Percentiles rank a stretch among this genome's conserved stretches.
phyloP scores from a whole-genome alignment of 495 filamentous ascomycete species.

The Aspergillus egyptiacus region DNA sequence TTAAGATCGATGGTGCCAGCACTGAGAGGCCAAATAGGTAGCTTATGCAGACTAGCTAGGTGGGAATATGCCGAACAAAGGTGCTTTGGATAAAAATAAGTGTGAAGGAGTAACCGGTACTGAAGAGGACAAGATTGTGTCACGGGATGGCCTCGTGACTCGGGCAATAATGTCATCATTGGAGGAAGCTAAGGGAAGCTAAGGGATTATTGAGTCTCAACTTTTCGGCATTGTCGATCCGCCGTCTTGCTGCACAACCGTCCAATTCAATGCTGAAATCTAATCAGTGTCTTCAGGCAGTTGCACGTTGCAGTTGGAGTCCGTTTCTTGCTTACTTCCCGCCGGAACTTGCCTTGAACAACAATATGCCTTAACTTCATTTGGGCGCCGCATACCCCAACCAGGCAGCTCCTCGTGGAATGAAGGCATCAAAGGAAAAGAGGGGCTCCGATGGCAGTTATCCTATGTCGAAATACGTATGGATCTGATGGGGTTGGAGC shows the following conservation, averaged over 20 bases:
- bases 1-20: neutral
- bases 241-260: slow-evolving; percentile 18
- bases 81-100: neutral
- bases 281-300: too few relatives aligned
- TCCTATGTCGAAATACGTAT: slow-evolving; percentile 3
- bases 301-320: too few relatives aligned
- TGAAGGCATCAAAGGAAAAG: slow-evolving; percentile 9
- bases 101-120: neutral
- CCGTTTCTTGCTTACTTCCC: neutral
- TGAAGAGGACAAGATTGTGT: neutral
- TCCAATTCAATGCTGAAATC: too few relatives aligned
- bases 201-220: too few relatives aligned
- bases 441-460: slow-evolving; percentile 6
- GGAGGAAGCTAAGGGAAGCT: neutral
- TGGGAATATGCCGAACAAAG: neutral
- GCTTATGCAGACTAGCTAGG: too few relatives aligned
- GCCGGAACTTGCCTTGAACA: too few relatives aligned
- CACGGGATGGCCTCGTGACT: slow-evolving; percentile 5
- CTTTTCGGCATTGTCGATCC: too few relatives aligned
- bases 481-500: slow-evolving; percentile 20
- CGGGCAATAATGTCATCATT: neutral
- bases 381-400: slow-evolving; percentile 5
- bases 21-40: neutral
- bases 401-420: neutral
- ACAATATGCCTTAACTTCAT: slow-evolving; percentile 22